Evolutionary conservation across 1,284 basidiomycete species (phyloP), one percentile per base, ranked within the genome.

Genomic region (Trichosporon ovoides): DNA sequence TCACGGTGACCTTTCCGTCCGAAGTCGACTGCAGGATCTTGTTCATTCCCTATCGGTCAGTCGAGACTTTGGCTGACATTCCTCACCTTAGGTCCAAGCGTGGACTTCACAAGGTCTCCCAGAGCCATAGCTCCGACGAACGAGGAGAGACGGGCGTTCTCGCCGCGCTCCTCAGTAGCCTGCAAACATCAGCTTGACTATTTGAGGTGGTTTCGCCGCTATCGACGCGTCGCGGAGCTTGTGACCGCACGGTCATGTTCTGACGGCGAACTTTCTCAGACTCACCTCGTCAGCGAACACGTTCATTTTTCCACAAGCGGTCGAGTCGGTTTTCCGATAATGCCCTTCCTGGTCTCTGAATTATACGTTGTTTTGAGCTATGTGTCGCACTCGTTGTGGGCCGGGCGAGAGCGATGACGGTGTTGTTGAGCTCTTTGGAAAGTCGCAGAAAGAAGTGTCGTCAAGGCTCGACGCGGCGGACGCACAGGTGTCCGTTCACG

Each of bases 131-230:
- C 95, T 38, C 95, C 96, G 60, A 98, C 91, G 77, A 98, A 98
- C 3, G 93, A 96, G 4, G 93, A 93, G 68, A 99, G 87, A 79
- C 96, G 92, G 66, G 95, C 92, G 83, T 94, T 95, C 81, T 98
- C 94, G n/a, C 91, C 92, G 73, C 92, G 89, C 80, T 98, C 94
- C 79, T 97, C 92, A 20, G 92, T 94, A 36, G 93, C 93, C 89
- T 95, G 68, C 12, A 18, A 36, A 48, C n/a, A 57, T 56, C 48
- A 38, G 20, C 18, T n/a, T 12, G 3, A 20, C 5, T 1, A 6
- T 9, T 13, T 19, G 4, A 4, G 3, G 13, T 13, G 43, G 14
- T 24, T 43, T 22, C 33, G 2, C 3, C 14, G 36, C 22, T 28
- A 38, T 34, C 31, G 20, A 14, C n/a, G 28, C 16, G 22, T 40